Percentiles rank a stretch among this genome's conserved stretches.
These are phyloP conservation scores for Fraxinus sp. DNA, from an alignment of 305 asterid species.

Conservation along the genomic window DNA sequence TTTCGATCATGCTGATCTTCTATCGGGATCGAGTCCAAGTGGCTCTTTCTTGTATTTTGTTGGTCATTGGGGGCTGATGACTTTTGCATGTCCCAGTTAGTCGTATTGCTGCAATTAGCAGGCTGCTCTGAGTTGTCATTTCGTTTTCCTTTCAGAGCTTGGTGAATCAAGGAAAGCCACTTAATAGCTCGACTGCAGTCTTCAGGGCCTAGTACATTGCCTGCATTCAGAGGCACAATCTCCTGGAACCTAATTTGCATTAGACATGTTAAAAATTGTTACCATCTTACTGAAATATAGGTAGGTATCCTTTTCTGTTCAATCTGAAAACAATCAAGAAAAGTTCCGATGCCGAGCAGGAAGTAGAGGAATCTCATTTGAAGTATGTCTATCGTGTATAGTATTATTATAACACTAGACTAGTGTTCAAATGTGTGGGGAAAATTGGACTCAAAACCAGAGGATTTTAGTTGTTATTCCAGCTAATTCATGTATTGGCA, in stretches of 20 bases:
- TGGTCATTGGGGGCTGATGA: conserved; percentile 18
- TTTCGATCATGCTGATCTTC: conserved; percentile 28
- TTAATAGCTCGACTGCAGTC: conserved; percentile 64
- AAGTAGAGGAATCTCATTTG: background rate
- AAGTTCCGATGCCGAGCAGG: background rate
- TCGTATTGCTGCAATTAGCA: background rate
- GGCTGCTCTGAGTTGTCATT: background rate
- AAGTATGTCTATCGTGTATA: background rate
- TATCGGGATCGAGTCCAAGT: conserved; percentile 46
- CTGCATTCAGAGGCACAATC: conserved; percentile 79
- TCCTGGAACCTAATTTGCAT: conserved; percentile 67
- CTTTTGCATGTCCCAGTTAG: conserved; percentile 20
- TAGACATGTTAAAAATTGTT: background rate
- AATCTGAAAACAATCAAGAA: background rate
- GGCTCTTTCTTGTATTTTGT: conserved; percentile 46
- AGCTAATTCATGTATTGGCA: background rate
- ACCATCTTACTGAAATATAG: background rate
- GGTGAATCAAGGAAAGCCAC: conserved; percentile 66
- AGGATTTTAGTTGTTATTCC: background rate
- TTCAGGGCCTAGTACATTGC: conserved; percentile 73
- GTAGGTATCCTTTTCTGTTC: background rate
- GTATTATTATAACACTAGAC: background rate
- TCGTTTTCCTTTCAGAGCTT: conserved; percentile 40
- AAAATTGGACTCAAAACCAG: background rate
- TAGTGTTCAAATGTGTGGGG: background rate